phyloP scores from a whole-genome alignment of 768 basidiomycete genomes.

The Heimioporus sp. region DNA sequence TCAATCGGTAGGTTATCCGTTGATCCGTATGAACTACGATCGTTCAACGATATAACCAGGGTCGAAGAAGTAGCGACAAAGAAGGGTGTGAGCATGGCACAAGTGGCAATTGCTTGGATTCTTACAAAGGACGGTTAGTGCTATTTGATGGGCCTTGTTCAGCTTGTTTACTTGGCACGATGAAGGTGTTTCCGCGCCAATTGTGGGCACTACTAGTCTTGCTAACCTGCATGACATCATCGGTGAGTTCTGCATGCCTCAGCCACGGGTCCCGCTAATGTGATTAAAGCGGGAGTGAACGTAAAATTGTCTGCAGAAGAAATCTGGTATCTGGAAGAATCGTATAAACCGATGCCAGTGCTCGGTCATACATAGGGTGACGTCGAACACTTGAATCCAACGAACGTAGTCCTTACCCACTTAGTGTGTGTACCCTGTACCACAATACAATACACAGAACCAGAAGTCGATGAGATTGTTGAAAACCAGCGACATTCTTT shows the following conservation, averaged over 20 bases:
- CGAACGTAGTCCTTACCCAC: constrained; percentile 16
- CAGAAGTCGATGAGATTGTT: constrained; percentile 10
- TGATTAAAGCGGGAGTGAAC: constrained; percentile 34
- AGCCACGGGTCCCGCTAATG: neutral
- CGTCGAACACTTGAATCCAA: neutral
- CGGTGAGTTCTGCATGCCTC: constrained; percentile 20
- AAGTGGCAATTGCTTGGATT: constrained; percentile 42
- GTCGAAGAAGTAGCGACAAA: constrained; percentile 40
- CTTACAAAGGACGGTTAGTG: constrained; percentile 30
- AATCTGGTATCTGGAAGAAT: constrained; percentile 42
- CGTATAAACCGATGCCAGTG: constrained; percentile 41
- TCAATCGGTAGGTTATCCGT: constrained; percentile 21
- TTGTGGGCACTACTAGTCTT: constrained; percentile 42
- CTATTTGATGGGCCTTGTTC: neutral
- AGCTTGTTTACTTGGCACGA: neutral
- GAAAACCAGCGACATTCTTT: too few species aligned
- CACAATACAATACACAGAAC: too few species aligned
- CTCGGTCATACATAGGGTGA: constrained; percentile 34
- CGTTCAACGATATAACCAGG: constrained; percentile 15
- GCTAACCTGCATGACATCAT: constrained; percentile 41
- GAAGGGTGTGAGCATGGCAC: constrained; percentile 40
- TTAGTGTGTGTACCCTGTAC: too few species aligned
- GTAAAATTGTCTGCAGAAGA: constrained; percentile 49
- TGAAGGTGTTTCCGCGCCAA: constrained; percentile 40
- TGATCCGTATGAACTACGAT: too few species aligned